Base-by-base conservation (phyloP, 2,329 filamentous ascomycete genomes). In the Sporothrix curviconia region DNA sequence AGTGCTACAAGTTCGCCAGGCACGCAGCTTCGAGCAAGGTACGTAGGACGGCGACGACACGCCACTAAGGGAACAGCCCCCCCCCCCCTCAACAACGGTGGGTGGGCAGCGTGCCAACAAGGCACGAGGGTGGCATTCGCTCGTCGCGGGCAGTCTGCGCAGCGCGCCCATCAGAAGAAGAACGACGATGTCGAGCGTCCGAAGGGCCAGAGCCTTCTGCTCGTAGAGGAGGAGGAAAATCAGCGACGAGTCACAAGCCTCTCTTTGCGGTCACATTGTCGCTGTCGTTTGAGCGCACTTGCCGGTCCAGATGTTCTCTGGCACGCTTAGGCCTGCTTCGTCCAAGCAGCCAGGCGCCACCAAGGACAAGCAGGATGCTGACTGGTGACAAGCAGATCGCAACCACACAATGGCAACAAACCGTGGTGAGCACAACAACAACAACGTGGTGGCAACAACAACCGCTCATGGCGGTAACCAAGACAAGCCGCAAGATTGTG, bases 161-260 rank as follows among this genome's bases (percentile, higher is more conserved):
- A 97, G 76, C 88, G 94, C 55, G 94, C 94, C 8, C 97, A 92
- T 0, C 94, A 99, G 75, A 99, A 99, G 85, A 99, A 99, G 83
- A 99, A 99, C 63, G 94, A 99, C 65, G 94, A 99, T 71, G 94
- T 99, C 25, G 94, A 99, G 73, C 94, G 99, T 28, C n/a, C n/a
- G n/a, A 94, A 99, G 71, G 94, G 94, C 25, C 94, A 99, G 73
- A 97, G 92, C 70, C 81, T 99, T 58, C 85, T 99, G 22, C 83
- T 99, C 17, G 94, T 97, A 63, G 94, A 99, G 69, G 94, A 99
- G 70, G 94, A 99, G 70, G 94, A 99, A n/a, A 71, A 96, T 99
- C 73, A 97, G 90, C 66, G 94, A 99, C 68, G 94, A 97, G 70
- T n/a, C 89, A 95, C 72, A 99, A 99, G 77, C 94, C 94, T 11